These are phyloP conservation scores for Fusarium denticulatum DNA, from an alignment of 2,329 filamentous ascomycete genomes.

Conservation along the genomic window DNA sequence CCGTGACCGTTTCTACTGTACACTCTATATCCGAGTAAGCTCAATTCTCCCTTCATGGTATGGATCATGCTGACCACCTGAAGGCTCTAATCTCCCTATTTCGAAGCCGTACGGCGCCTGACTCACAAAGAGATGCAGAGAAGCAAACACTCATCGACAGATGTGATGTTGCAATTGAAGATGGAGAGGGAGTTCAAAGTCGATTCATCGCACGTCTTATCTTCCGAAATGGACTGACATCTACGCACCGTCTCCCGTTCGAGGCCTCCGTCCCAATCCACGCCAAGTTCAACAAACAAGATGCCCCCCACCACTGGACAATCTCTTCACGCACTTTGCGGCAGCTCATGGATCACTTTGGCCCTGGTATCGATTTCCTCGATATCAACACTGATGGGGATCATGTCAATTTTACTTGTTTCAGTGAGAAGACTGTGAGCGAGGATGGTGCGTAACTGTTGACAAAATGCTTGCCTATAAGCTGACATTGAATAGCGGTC, in stretches of 20 bases:
- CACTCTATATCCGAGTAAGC: conserved; percentile 74
- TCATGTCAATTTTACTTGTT: conserved; percentile 81
- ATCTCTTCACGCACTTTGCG: conserved; percentile 77
- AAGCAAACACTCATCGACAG: conserved; percentile 76
- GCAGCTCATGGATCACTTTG: conserved; percentile 83
- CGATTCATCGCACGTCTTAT: conserved; percentile 78
- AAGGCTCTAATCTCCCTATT: conserved; percentile 78
- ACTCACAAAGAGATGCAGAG: conserved; percentile 66
- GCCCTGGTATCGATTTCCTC: conserved; percentile 81
- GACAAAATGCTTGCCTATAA: neutral
- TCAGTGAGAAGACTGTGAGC: conserved; percentile 80
- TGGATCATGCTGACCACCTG: neutral
- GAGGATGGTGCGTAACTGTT: conserved; percentile 55
- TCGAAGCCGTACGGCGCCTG: conserved; percentile 69
- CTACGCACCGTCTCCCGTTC: conserved; percentile 80
- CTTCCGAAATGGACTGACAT: conserved; percentile 79
- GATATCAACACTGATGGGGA: conserved; percentile 80
- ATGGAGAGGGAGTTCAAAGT: conserved; percentile 75
- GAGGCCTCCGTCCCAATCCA: conserved; percentile 79
- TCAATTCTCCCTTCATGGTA: neutral
- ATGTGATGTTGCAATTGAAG: conserved; percentile 79
- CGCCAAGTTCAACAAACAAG: conserved; percentile 75
- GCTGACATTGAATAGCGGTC: conserved; percentile 62
- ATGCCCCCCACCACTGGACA: conserved; percentile 75
- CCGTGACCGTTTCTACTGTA: conserved; percentile 75